Evolutionary conservation across 345 rosid species (phyloP), one percentile per base, ranked within the genome.

Genomic region (Turritis glabra): DNA sequence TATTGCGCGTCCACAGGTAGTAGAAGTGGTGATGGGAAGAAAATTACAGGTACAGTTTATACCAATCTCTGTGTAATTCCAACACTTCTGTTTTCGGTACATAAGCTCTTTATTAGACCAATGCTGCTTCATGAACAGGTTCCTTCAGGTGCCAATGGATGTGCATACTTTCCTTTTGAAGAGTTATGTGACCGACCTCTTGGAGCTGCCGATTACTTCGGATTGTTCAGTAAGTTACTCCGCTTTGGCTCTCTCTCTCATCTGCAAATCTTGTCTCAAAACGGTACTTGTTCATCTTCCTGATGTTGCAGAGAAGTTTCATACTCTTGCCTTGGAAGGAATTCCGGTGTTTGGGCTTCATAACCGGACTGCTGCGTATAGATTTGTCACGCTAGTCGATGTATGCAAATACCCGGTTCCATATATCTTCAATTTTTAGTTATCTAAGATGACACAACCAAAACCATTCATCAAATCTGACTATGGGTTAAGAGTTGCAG

Each of bases 201-300:
- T 38, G 98, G 99, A 74, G 94, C 99, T 77, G 98, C 99, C 2
- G 99, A 95, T 76, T 95, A 95, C 80, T 88, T 95, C 54, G 99
- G 99, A 72, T 81, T 95, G 68, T 95, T 79, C 84, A 95, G 99
- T 95, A 83, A 87, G 99, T 84, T 72, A 43, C 64, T 60, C 57
- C 1, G 22, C 63, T 21, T 4, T 60, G 61, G 38, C 41, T 15
- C 37, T 26, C 37, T 26, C 7, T 35, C 26, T 29, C 35, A 48
- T 79, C 47, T 10, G 59, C 26, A 18, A 22, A 11, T 54, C 38
- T 69, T 11, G 32, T 75, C 41, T 60, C 10, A 29, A 33, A 53
- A 12, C 3, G 3, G 1, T 72, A 50, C 10, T 74, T 60, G 3
- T 54, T 27, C 48, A 8, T 52, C 40, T 7, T 41, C 27, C 15